phyloP scores from a whole-genome alignment of 345 rosid species.

The Sisymbrium altissimum region DNA sequence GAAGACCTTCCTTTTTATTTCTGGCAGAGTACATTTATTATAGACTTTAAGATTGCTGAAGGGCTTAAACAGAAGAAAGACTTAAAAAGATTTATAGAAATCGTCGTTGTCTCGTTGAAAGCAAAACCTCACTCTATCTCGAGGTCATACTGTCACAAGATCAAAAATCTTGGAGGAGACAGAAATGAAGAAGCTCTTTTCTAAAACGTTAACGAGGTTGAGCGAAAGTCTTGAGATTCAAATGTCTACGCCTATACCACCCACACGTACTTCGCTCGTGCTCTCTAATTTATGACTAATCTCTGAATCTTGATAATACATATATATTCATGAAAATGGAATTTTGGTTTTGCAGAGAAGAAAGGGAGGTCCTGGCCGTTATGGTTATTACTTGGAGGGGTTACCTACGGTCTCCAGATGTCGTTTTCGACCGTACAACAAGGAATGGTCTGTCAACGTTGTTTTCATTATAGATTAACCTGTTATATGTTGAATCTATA shows the following conservation, averaged over 20 bases:
- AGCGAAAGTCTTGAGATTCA: conserved; percentile 23
- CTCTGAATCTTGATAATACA: background rate
- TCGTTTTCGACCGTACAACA: conserved; percentile 62
- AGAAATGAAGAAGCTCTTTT: conserved; percentile 29
- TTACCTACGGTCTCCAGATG: conserved; percentile 62
- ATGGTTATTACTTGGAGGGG: conserved; percentile 57
- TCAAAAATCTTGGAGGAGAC: background rate
- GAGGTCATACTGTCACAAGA: background rate
- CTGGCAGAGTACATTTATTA: background rate
- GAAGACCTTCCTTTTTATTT: background rate
- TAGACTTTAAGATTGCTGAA: background rate
- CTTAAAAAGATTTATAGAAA: background rate
- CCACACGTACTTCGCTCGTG: conserved; percentile 27
- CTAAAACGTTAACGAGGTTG: conserved; percentile 40
- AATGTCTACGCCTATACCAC: conserved; percentile 19
- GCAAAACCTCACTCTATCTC: background rate
- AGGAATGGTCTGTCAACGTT: conserved; percentile 46
- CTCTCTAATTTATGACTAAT: conserved; percentile 1
- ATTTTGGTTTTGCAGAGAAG: no score
- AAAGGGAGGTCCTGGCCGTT: conserved; percentile 27
- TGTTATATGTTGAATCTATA: background rate
- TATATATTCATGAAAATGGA: no score
- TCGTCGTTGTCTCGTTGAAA: background rate
- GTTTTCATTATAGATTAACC: background rate
- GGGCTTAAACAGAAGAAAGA: background rate